Evolutionary conservation across 2,329 filamentous ascomycete genomes (phyloP), one percentile per base, ranked within the genome.

Genomic region (Fusarium sarcochroum): DNA sequence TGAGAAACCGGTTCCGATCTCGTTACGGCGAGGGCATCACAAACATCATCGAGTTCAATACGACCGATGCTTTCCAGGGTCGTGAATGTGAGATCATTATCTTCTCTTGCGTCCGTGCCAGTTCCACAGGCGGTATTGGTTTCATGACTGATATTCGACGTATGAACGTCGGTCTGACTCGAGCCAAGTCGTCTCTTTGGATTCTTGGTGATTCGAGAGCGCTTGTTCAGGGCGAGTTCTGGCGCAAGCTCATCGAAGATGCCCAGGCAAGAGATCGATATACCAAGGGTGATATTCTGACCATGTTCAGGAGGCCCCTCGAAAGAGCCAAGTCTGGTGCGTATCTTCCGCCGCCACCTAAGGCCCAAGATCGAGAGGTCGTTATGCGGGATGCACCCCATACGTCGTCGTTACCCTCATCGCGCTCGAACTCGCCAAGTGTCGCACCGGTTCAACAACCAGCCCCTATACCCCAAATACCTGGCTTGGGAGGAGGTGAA

Each of bases 121-220:
- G 92, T 30, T 89, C 93, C n/a, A 92, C 91, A 9, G 92, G 92
- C n/a, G 94, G 95, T 74, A 97, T 99, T 76, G 96, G 96, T 85
- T 99, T 99, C 88, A 91, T 99, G 87, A 92, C 93, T 55, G 96
- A 99, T 78, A 97, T 99, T 76, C 90, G 96, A 61, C 95, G 96
- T 85, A 98, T 99, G 97, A 99, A 99, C 79, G 96, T 99, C 75
- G 96, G 96, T 82, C 85, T 99, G 63, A 99, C 96, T 21, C 91
- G 96, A 84, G 97, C 96, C 7, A 98, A 97, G 79, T 97, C 93
- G 11, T 98, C 95, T 34, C 86, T 99, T 11, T 99, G 95, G 93
- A 95, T 99, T 59, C 86, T 99, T 25, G 96, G 96, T 70, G 97
- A 98, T 79, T 96, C 96, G 0, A 87, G 91, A 58, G 93, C 94